Evolutionary conservation across 371 early-diverging fungal species (phyloP).

Genomic region (Syncephalis fuscata): DNA sequence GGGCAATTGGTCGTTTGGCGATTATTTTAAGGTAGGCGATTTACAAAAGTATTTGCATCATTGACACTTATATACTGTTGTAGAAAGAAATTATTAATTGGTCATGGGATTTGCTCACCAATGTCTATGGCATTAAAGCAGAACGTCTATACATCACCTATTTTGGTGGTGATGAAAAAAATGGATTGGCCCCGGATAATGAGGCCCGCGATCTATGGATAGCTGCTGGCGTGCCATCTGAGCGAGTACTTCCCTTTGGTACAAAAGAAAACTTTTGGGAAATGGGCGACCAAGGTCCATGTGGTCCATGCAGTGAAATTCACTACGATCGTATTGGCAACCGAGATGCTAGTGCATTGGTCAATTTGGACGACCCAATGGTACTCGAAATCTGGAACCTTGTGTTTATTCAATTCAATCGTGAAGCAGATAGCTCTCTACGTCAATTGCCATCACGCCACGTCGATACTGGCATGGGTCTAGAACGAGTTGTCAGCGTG

Average conservation of each 20-base stretch:
- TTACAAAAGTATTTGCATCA: not conserved
- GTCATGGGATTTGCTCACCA: constrained; percentile 93
- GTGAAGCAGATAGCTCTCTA: constrained; percentile 85
- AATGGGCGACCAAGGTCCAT: constrained; percentile 99
- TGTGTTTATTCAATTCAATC: constrained; percentile 99
- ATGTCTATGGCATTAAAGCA: constrained; percentile 67
- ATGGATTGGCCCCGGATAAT: constrained; percentile 71
- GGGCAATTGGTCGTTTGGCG: constrained; percentile 99
- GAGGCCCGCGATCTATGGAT: constrained; percentile 94
- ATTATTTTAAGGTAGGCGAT: constrained; percentile 86
- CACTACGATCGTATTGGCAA: constrained; percentile 98
- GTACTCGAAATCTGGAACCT: constrained; percentile 99
- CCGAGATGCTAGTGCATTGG: constrained; percentile 86
- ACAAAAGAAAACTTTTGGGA: constrained; percentile 99
- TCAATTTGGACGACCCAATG: constrained; percentile 98
- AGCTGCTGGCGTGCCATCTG: constrained; percentile 72
- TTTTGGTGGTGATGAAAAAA: constrained; percentile 85
- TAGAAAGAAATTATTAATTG: constrained; percentile 77
- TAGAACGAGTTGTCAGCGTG: constrained; percentile 95
- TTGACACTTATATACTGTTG: not conserved
- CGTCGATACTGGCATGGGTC: constrained; percentile 99
- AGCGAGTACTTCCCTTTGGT: constrained; percentile 79
- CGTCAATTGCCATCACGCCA: constrained; percentile 90
- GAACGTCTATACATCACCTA: constrained; percentile 97
- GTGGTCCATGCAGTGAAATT: constrained; percentile 99